Conservation (phyloP, 345 rosid genomes). For the Geranium brycei region DNA sequence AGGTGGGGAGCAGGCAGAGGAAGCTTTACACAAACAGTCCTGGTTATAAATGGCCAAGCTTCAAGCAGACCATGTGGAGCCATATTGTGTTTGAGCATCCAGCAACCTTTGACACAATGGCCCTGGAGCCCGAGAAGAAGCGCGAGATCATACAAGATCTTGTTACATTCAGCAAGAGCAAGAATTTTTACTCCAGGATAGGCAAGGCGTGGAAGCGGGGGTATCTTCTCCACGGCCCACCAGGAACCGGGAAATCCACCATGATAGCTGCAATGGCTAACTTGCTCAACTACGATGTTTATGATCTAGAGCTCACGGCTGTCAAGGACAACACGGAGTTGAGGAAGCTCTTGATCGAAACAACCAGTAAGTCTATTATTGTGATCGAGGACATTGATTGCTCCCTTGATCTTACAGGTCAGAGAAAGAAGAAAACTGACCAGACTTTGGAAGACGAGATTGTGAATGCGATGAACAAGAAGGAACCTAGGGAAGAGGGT, state of each 20-base stretch:
- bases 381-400: conserved; percentile 1
- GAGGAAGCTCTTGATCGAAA: conserved; percentile 18
- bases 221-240: conserved; percentile 31
- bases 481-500: conserved; percentile 20
- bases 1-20: conserved; percentile 30
- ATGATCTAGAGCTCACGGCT: conserved; percentile 25
- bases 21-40: conserved; percentile 46
- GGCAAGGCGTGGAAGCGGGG: conserved; percentile 38
- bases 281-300: conserved; percentile 22
- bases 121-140: conserved; percentile 33
- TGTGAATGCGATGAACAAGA: conserved; percentile 15
- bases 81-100: conserved; percentile 39
- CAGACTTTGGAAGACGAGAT: conserved; percentile 17
- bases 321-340: conserved; percentile 27
- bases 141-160: conserved; percentile 34
- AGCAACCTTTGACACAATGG: conserved; percentile 35
- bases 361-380: background rate
- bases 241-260: conserved; percentile 24
- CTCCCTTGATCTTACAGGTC: conserved; percentile 11
- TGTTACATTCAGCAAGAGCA: conserved; percentile 29
- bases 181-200: conserved; percentile 31
- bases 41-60: conserved; percentile 35
- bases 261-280: conserved; percentile 31
- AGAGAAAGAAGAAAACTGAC: conserved; percentile 7
- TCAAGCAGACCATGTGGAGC: conserved; percentile 37